Evolutionary conservation across 1,284 basidiomycete species (phyloP).

Genomic region (Leccinum pachyderme): DNA sequence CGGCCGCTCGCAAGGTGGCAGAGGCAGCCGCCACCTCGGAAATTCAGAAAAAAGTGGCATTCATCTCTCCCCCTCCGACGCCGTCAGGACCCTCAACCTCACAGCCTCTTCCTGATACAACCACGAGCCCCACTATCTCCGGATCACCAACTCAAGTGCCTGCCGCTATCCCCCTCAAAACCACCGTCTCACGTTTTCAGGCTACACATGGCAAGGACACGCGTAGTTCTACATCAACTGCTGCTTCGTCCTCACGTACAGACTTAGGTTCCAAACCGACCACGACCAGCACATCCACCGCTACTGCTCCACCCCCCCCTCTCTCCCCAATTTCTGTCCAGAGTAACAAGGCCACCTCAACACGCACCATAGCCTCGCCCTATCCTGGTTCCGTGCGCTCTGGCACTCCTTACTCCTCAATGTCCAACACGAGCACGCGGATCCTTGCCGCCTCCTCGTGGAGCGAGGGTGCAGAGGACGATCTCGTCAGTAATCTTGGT

Average conservation of each 20-base stretch:
- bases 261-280: constrained; percentile 40
- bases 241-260: constrained; percentile 54
- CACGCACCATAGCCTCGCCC: constrained; percentile 59
- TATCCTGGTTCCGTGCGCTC: constrained; percentile 70
- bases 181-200: constrained; percentile 71
- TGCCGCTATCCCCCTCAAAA: constrained; percentile 47
- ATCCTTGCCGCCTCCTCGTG: constrained; percentile 85
- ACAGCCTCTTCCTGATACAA: constrained; percentile 35
- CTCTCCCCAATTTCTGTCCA: constrained; percentile 40
- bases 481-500: constrained; percentile 91
- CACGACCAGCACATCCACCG: constrained; percentile 39
- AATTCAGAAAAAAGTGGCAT: constrained; percentile 78
- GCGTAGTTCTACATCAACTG: constrained; percentile 63
- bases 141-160: constrained; percentile 39
- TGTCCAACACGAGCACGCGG: constrained; percentile 64
- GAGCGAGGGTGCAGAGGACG: constrained; percentile 94
- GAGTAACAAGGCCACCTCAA: constrained; percentile 48
- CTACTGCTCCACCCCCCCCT: constrained; percentile 46
- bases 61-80: constrained; percentile 75
- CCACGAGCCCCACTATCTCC: constrained; percentile 37
- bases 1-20: constrained; percentile 53
- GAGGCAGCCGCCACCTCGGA: constrained; percentile 39
- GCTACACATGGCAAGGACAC: constrained; percentile 64
- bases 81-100: constrained; percentile 41
- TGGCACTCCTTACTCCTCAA: constrained; percentile 74